Percentiles rank a stretch among this genome's conserved stretches.
Evolutionary conservation across 2,329 filamentous ascomycete genomes (phyloP).

Genomic region (Sordariomycetes sp.): DNA sequence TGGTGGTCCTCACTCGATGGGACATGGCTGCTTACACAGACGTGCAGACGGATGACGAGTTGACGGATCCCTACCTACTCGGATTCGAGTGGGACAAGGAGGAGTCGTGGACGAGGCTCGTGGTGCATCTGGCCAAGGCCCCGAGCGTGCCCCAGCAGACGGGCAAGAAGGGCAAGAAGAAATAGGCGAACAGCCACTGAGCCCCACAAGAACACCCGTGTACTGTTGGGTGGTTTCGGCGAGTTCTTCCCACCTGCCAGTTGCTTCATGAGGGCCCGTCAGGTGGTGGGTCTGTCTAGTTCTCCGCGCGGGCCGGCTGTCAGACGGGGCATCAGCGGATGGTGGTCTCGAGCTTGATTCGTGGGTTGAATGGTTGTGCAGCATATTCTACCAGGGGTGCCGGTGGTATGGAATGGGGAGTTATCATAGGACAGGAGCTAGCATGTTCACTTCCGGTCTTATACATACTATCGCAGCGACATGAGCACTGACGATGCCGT

Average conservation of each 20-base stretch:
- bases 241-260: neutral
- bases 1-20: neutral
- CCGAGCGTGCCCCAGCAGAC: constrained; percentile 35
- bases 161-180: constrained; percentile 57
- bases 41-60: constrained; percentile 74
- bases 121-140: constrained; percentile 71
- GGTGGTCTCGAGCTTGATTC: neutral
- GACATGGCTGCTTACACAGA: neutral
- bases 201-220: neutral
- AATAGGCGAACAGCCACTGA: constrained; percentile 21
- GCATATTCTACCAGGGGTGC: neutral
- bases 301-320: neutral
- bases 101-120: constrained; percentile 76
- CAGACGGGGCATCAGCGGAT: neutral
- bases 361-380: neutral
- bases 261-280: neutral
- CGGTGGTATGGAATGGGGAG: neutral
- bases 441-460: neutral
- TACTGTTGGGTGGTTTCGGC: neutral
- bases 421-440: neutral
- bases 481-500: neutral
- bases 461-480: neutral
- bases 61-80: constrained; percentile 76
- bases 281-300: neutral
- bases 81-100: constrained; percentile 97